Evolutionary conservation across 2,329 filamentous ascomycete species (phyloP), one percentile per base, ranked within the genome.

Genomic region (Anisogramma anomala): DNA sequence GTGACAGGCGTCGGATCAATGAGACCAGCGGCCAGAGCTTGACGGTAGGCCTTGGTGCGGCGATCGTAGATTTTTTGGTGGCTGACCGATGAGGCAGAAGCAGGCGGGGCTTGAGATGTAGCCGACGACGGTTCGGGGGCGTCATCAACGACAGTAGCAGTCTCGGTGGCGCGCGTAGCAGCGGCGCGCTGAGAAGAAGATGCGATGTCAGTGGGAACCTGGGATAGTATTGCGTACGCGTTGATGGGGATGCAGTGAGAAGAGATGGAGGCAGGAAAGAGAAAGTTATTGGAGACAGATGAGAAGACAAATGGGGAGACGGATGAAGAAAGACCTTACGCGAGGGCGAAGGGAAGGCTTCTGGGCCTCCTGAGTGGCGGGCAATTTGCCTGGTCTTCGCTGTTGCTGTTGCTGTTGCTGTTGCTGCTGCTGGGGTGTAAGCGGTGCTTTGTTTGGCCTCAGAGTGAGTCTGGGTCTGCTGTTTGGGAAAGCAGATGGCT

Each of bases 81-180:
- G n/a, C 22, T 15, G 26, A 33, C 20, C 9, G n/a, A 15, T 6
- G 28, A 15, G 28, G 15, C 28, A 15, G 28, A 31, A 31, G 28
- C n/a, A 31, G 41, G 36, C 37, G 35, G 19, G 18, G 28, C 36
- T 11, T 32, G 13, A 14, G 40, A 15, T 28, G 26, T 5, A 11
- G 40, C 37, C 17, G 37, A 23, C 3, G 35, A 25, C 19, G 31
- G 42, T 11, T 32, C 17, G n/a, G 41, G 25, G 14, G 43, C 34
- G 37, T 41, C 41, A 22, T 44, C 37, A 26, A 34, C 31, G 25
- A 30, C 34, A 22, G 13, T 36, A 23, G 44, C 20, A 8, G 41
- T 39, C 20, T 43, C 44, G 27, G 30, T 20, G 30, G 41, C 13
- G 37, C 41, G 41, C n/a, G n/a, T n/a, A 28, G 36, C 38, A 36